Evolutionary conservation across 2,329 filamentous ascomycete species (phyloP).

Genomic region (Fusarium sp.): DNA sequence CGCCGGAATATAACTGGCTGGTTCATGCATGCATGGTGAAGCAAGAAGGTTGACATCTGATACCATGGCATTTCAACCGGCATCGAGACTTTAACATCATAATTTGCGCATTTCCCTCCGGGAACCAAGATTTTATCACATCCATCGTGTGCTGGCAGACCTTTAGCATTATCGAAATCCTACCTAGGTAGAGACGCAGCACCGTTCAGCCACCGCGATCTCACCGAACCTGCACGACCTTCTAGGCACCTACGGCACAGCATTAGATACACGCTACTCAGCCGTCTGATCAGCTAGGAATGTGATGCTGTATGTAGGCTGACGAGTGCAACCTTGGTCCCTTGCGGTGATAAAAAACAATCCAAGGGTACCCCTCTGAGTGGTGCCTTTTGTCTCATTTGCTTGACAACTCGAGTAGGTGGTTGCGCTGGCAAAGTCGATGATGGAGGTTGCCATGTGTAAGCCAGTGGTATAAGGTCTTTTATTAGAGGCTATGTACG

Average conservation of each 20-base stretch:
- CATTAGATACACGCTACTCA: slow-evolving; percentile 19
- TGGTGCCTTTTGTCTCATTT: slow-evolving; percentile 23
- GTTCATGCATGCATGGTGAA: slow-evolving; percentile 13
- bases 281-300: slow-evolving; percentile 38
- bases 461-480: slow-evolving; percentile 22
- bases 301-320: slow-evolving; percentile 38
- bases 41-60: background rate
- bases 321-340: slow-evolving; percentile 36
- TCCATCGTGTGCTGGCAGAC: slow-evolving; percentile 24
- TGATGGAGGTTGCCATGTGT: slow-evolving; percentile 26
- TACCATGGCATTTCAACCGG: slow-evolving; percentile 15
- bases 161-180: slow-evolving; percentile 18
- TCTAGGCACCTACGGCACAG: slow-evolving; percentile 35
- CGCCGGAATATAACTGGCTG: slow-evolving; percentile 5
- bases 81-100: slow-evolving; percentile 12
- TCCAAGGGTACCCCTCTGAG: slow-evolving; percentile 8
- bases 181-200: slow-evolving; percentile 18
- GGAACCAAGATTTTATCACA: background rate
- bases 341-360: slow-evolving; percentile 4
- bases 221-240: slow-evolving; percentile 35
- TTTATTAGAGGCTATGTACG: slow-evolving; percentile 13
- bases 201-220: slow-evolving; percentile 37
- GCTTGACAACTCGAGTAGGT: slow-evolving; percentile 19
- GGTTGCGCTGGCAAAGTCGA: slow-evolving; percentile 38
- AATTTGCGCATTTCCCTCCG: slow-evolving; percentile 28